Base-by-base conservation (phyloP, 2,329 filamentous ascomycete species). In the Diaporthe citrichinensis region DNA sequence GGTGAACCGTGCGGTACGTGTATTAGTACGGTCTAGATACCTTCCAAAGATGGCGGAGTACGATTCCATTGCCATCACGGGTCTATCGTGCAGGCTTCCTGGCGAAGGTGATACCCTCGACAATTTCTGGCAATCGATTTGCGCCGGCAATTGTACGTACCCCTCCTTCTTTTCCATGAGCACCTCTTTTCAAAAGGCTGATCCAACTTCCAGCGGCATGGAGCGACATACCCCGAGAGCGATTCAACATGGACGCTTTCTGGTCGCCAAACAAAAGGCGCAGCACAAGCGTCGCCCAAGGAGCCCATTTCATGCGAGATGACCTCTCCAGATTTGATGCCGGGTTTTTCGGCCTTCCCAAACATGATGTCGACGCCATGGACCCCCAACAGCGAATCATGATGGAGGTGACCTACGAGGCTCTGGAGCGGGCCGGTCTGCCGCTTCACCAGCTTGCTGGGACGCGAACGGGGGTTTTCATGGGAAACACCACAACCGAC, bases 381-480 rank as follows among this genome's bases (percentile, higher is more conserved):
- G 68, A 71, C 14, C 68, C 68, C 2, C 51, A 34, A 41, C 68
- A 71, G 23, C 68, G 68, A 6, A 23, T 58, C 25, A 41, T 71
- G 25, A 39, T 71, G n/a, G 57, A 58, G 68, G 57, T 44, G n/a
- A 46, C 68, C n/a, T 71, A 71, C 68, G 68, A 71, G 39, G 68
- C 68, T n/a, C 68, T 71, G 23, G 68, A 71, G 53, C 55, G 55
- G 68, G 68, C 68, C 15, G 68, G 68, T 12, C 57, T 55, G 23
- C 51, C 46, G 14, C 41, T 55, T 23, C 49, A 57, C 12, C 28
- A 39, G 28, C 39, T 41, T 12, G 46, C 49, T 28, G 68, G 46
- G 31, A 71, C 36, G n/a, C 28, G 68, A 9, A 71, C 55, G 9
- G 68, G 68, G 8, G 51, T 53, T 15, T 71, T 57, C n/a, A 55